phyloP scores from a whole-genome alignment of 2,329 filamentous ascomycete species.

The Claviceps sp. region DNA sequence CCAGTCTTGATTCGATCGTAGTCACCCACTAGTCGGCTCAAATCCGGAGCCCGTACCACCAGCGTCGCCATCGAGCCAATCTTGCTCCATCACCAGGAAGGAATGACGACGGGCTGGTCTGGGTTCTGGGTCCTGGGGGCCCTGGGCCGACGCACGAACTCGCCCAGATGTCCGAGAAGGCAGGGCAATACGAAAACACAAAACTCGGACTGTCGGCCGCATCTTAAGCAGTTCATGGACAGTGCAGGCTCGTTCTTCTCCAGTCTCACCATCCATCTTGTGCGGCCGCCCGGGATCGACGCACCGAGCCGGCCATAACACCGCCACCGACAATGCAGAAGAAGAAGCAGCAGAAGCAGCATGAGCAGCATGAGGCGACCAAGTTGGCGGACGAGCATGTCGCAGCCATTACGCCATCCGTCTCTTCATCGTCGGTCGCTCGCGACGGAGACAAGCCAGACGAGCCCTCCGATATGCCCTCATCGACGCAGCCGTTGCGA shows the following conservation, averaged over 20 bases:
- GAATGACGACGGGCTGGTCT: background rate
- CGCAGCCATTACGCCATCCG: background rate
- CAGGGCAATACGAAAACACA: too few species aligned
- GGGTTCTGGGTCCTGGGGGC: background rate
- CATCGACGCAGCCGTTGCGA: background rate
- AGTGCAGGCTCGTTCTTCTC: background rate
- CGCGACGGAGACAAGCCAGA: background rate
- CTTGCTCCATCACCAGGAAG: background rate
- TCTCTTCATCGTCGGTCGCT: background rate
- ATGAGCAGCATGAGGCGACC: background rate
- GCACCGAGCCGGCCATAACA: background rate
- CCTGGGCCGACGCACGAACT: background rate
- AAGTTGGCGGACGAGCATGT: background rate
- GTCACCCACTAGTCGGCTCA: too few species aligned
- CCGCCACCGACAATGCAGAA: background rate
- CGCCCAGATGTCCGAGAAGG: too few species aligned
- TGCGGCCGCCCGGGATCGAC: background rate
- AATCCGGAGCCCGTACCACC: too few species aligned
- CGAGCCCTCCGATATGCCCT: background rate
- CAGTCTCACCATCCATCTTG: background rate
- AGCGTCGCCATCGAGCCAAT: background rate
- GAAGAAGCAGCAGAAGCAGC: too few species aligned
- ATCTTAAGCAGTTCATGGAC: background rate
- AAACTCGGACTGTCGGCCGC: too few species aligned
- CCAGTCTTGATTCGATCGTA: too few species aligned